A percentile compares a stretch with the other conserved stretches of the same genome.
Conservation (phyloP, 2,329 filamentous ascomycete species). For the Diaporthe helianthi region DNA sequence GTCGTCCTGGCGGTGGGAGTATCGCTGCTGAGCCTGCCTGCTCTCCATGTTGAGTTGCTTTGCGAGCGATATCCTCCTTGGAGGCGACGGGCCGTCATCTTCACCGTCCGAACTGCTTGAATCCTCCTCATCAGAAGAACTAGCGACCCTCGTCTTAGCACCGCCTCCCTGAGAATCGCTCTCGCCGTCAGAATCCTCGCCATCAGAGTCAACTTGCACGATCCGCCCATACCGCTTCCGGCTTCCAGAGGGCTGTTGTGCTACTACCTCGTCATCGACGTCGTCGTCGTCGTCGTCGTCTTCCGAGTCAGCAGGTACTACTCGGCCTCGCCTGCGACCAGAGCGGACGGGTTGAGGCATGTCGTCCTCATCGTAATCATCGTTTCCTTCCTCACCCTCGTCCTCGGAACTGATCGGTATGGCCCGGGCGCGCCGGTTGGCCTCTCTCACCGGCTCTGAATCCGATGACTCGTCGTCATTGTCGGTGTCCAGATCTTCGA, state of each 20-base stretch:
- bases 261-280: constrained; percentile 21
- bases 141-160: background rate
- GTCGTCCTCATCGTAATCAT: background rate
- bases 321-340: background rate
- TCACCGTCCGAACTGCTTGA: background rate
- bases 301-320: background rate
- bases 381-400: background rate
- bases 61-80: constrained; percentile 29
- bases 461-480: background rate
- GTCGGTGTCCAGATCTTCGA: constrained; percentile 26
- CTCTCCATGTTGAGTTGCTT: constrained; percentile 28
- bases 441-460: background rate
- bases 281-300: constrained; percentile 30
- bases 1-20: background rate
- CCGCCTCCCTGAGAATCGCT: background rate
- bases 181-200: background rate
- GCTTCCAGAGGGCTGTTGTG: background rate
- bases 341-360: background rate
- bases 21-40: background rate
- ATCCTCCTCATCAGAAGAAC: background rate
- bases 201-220: constrained; percentile 12
- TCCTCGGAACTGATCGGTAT: constrained; percentile 1
- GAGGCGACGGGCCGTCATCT: constrained; percentile 24
- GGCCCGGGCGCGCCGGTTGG: constrained; percentile 3
- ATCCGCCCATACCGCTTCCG: background rate